Conservation (phyloP, 2,329 filamentous ascomycete species). For the Fusarium sp. region DNA sequence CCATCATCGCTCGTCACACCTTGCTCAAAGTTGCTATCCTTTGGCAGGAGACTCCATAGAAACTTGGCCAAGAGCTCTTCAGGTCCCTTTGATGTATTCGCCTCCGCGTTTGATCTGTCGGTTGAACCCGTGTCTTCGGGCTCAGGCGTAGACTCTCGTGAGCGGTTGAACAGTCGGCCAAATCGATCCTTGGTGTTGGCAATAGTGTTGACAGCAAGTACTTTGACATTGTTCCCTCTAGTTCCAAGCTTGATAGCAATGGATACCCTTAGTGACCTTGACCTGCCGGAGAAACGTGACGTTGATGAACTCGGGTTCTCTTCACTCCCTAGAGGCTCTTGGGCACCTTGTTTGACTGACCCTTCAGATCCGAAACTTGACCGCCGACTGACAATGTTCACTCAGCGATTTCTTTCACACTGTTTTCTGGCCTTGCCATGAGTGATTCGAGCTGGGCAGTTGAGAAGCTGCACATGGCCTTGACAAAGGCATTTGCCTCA, state of each 20-base stretch:
- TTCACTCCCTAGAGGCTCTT: not conserved
- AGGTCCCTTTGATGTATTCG: not conserved
- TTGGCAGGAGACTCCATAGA: slow-evolving; percentile 4
- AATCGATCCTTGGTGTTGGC: not conserved
- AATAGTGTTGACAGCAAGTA: not conserved
- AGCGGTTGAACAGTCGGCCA: not conserved
- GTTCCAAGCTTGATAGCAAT: not conserved
- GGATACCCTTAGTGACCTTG: rapidly evolving
- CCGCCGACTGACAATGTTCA: not conserved
- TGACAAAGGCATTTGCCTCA: not conserved
- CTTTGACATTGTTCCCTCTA: not conserved
- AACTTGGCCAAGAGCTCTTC: slow-evolving; percentile 1
- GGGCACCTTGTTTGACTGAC: not conserved
- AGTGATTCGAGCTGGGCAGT: not conserved
- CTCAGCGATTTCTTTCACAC: not conserved
- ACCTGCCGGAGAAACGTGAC: too few species aligned
- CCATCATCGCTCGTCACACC: not conserved
- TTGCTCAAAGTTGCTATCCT: not conserved
- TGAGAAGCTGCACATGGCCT: slow-evolving; percentile 12
- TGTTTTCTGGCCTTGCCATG: not conserved
- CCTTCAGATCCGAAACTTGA: not conserved
- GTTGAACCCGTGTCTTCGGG: not conserved
- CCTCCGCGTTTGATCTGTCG: not conserved
- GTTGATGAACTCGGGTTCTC: not conserved
- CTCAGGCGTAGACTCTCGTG: slow-evolving; percentile 9